Base-by-base conservation (phyloP, 495 filamentous ascomycete species). In the Trichocladium antarcticum region DNA sequence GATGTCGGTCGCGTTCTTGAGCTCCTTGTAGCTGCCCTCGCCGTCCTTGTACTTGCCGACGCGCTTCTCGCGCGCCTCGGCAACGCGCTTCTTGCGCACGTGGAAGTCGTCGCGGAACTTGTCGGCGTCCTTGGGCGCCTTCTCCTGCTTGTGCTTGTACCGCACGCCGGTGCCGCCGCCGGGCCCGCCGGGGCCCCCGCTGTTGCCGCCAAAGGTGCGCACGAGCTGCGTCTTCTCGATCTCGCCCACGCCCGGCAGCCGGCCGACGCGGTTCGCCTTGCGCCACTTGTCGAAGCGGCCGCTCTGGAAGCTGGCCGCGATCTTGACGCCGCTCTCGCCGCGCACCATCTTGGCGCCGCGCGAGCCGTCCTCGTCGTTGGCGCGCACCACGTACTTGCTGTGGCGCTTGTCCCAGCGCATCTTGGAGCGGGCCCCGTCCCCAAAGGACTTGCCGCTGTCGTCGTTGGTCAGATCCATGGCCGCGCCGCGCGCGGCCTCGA, bases 341-440 rank as follows among this genome's bases (percentile, higher is more conserved):
- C 80, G 76, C 35, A 98, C 84, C 67, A 95, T 80, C 47, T 81
- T 84, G n/a, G 71, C 71, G 42, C 88, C 87, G 63, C 84, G 84
- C 41, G 81, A 87, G 15, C 92, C 93, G 71, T 96, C 92, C 58
- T 93, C 86, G 66, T 97, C 92, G 73, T 97, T 95, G 51, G 79
- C 81, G 21, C 82, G 75, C 2, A 83, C 69, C 6, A 98, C 90
- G 67, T 96, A 98, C 68, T 96, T 97, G 68, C 84, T 90, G 57
- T 81, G 78, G 59, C 92, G 89, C 76, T 95, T 95, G 71, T 98
- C 92, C 92, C 92, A 98, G 46, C 89, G 79, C 80, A 92, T 78
- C 39, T 81, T 79, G 32, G 80, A 74, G 58, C 79, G 77, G 17
- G 78, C 77, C 1, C 85, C 79, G 57, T 85, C 80, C 35, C 74